These are phyloP conservation scores for Fusarium oxysporum DNA, from an alignment of 2,329 filamentous ascomycete species.

Conservation along the genomic window DNA sequence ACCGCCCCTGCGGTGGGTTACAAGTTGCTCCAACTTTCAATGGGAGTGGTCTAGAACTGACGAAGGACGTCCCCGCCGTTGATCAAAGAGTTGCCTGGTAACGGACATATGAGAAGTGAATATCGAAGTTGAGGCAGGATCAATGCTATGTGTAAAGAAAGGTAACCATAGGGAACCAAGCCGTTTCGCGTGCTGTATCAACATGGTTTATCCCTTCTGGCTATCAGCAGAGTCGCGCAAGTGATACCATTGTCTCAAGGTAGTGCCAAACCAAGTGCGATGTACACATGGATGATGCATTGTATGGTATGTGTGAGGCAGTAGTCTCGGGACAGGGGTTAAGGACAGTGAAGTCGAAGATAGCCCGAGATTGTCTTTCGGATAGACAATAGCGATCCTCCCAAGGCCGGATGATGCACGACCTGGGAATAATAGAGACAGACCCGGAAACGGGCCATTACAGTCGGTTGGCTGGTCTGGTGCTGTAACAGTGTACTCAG, in stretches of 20 bases:
- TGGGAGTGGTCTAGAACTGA: constrained; percentile 43
- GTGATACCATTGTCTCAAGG: constrained; percentile 45
- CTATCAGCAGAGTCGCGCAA: constrained; percentile 28
- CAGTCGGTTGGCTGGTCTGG: constrained; percentile 32
- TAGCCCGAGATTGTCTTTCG: constrained; percentile 43
- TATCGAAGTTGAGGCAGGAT: background rate
- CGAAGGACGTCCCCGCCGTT: constrained; percentile 26
- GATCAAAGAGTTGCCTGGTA: constrained; percentile 19
- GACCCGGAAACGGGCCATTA: constrained; percentile 27
- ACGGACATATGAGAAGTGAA: constrained; percentile 2
- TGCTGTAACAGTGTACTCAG: background rate
- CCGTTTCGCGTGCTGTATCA: constrained; percentile 27
- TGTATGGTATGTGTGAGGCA: constrained; percentile 34
- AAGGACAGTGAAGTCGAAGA: constrained; percentile 41
- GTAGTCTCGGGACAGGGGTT: constrained; percentile 35
- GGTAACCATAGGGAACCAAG: constrained; percentile 7
- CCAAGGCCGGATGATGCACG: constrained; percentile 13
- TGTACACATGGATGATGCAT: constrained; percentile 24
- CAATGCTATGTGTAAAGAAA: background rate
- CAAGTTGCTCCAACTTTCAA: constrained; percentile 33
- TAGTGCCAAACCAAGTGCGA: constrained; percentile 39
- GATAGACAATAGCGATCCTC: constrained; percentile 28
- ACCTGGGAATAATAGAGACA: constrained; percentile 18
- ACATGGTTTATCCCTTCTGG: constrained; percentile 17
- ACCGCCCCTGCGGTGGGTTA: constrained; percentile 41